A percentile compares a stretch with the other conserved stretches of the same genome.
Conservation (phyloP, 192 early-diverging fungal genomes). For the Umbelopsis vinacea region DNA sequence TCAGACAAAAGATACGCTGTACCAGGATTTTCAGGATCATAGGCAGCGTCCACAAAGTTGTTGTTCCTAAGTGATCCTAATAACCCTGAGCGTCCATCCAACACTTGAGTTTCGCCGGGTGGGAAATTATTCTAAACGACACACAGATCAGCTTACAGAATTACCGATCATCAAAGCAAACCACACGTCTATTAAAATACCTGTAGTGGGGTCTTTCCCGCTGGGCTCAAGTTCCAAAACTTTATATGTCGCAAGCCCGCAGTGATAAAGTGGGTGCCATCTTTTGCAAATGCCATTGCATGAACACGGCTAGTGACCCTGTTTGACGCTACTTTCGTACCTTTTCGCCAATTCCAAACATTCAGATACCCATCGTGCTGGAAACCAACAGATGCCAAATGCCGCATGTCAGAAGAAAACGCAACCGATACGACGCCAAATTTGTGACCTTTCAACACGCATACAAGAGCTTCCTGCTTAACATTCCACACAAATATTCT, state of each 20-base stretch:
- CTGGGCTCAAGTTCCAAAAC: slow-evolving; percentile 75
- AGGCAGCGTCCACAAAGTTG: slow-evolving; percentile 73
- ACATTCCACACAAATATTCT: slow-evolving; percentile 76
- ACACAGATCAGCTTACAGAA: not conserved
- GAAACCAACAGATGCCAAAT: slow-evolving; percentile 76
- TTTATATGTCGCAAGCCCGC: slow-evolving; percentile 79
- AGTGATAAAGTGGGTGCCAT: slow-evolving; percentile 75
- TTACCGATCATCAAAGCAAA: not conserved
- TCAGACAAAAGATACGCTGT: slow-evolving; percentile 72
- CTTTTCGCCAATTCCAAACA: slow-evolving; percentile 83
- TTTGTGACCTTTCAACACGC: slow-evolving; percentile 75
- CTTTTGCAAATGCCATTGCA: slow-evolving; percentile 63
- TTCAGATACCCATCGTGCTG: slow-evolving; percentile 83
- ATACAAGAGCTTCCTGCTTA: slow-evolving; percentile 51
- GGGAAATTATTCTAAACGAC: slow-evolving; percentile 30
- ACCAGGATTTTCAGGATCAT: slow-evolving; percentile 43
- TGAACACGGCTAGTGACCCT: slow-evolving; percentile 68
- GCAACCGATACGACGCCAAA: slow-evolving; percentile 71
- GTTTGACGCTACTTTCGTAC: slow-evolving; percentile 62
- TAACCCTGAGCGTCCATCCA: slow-evolving; percentile 73
- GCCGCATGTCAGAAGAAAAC: slow-evolving; percentile 74
- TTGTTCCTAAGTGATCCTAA: slow-evolving; percentile 69
- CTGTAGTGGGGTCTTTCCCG: slow-evolving; percentile 25
- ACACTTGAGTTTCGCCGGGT: slow-evolving; percentile 45
- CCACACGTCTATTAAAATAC: not conserved